Percentiles rank a stretch among this genome's conserved stretches.
Evolutionary conservation across 2,329 filamentous ascomycete genomes (phyloP).

Genomic region (Epichloe bromicola): DNA sequence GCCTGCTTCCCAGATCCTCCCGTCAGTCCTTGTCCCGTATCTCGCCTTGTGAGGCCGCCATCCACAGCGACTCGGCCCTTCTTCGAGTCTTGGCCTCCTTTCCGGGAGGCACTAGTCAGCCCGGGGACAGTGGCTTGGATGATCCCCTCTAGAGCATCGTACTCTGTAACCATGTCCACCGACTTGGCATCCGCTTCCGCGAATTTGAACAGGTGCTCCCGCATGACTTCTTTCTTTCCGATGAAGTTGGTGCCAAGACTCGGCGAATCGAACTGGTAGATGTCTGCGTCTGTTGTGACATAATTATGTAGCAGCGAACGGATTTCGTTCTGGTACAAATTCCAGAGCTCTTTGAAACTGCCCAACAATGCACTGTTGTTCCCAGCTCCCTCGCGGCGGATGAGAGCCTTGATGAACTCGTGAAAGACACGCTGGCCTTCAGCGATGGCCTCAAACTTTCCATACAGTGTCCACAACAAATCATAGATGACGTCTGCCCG

Average conservation of each 20-base stretch:
- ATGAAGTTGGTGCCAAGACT: conserved; percentile 32
- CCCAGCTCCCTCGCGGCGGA: conserved; percentile 62
- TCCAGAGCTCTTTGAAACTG: conserved; percentile 95
- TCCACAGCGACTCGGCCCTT: conserved; percentile 22
- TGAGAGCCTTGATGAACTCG: conserved; percentile 78
- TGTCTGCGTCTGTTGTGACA: conserved; percentile 77
- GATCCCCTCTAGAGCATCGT: conserved; percentile 81
- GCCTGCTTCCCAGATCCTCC: conserved; percentile 22
- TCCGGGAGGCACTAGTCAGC: conserved; percentile 62
- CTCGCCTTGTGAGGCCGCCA: conserved; percentile 29
- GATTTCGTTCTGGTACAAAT: conserved; percentile 95
- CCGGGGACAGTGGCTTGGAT: conserved; percentile 86
- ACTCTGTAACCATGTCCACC: conserved; percentile 65
- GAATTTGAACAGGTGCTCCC: conserved; percentile 70
- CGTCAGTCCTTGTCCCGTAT: conserved; percentile 22
- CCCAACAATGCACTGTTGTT: conserved; percentile 57
- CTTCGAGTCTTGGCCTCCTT: conserved; percentile 30
- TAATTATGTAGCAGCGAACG: conserved; percentile 90
- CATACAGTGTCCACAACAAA: conserved; percentile 81
- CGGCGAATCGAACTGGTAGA: conserved; percentile 49
- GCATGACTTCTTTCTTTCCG: conserved; percentile 33
- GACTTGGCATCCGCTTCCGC: conserved; percentile 74
- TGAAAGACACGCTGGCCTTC: conserved; percentile 91
- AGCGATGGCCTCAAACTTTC: conserved; percentile 93
- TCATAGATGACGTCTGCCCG: conserved; percentile 80